Evolutionary conservation across 805 yeast genomes (phyloP).

Genomic region (Starmerella sirachaensis): DNA sequence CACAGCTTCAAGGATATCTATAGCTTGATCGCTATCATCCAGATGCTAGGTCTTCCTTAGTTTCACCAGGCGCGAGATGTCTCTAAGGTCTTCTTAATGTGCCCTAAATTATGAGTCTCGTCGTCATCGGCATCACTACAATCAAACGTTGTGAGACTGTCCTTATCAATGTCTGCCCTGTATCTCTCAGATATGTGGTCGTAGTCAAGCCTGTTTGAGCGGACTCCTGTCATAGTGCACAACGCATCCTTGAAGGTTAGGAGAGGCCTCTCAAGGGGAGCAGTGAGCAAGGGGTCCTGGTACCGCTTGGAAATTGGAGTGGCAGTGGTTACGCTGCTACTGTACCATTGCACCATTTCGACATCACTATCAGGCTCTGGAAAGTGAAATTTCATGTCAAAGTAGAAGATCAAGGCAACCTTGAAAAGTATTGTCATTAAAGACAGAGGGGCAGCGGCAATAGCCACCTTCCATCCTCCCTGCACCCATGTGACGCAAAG

Average conservation of each 20-base stretch:
- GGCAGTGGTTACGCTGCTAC: background rate
- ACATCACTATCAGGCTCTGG: slow-evolving; percentile 5
- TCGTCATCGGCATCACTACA: no score
- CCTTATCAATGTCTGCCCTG: no score
- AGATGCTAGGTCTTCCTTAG: no score
- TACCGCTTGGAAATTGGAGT: slow-evolving; percentile 3
- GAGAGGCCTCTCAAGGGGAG: slow-evolving; percentile 12
- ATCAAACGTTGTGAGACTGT: no score
- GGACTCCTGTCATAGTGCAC: no score
- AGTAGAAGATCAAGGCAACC: slow-evolving; percentile 13
- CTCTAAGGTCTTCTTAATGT: no score
- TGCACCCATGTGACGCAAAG: slow-evolving; percentile 31
- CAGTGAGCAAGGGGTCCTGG: slow-evolving; percentile 18
- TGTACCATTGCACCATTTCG: background rate
- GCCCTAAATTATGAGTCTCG: no score
- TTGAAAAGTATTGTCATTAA: slow-evolving; percentile 25
- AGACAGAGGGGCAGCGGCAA: slow-evolving; percentile 26
- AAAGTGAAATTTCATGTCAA: slow-evolving; percentile 17
- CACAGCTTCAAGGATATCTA: no score
- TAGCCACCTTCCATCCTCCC: slow-evolving; percentile 28
- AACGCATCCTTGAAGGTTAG: slow-evolving; percentile 10
- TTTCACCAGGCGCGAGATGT: no score
- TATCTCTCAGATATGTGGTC: no score
- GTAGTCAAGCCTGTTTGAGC: no score
- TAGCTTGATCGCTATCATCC: no score